phyloP scores from a whole-genome alignment of 2,329 filamentous ascomycete genomes.

The Passalora sequoiae region DNA sequence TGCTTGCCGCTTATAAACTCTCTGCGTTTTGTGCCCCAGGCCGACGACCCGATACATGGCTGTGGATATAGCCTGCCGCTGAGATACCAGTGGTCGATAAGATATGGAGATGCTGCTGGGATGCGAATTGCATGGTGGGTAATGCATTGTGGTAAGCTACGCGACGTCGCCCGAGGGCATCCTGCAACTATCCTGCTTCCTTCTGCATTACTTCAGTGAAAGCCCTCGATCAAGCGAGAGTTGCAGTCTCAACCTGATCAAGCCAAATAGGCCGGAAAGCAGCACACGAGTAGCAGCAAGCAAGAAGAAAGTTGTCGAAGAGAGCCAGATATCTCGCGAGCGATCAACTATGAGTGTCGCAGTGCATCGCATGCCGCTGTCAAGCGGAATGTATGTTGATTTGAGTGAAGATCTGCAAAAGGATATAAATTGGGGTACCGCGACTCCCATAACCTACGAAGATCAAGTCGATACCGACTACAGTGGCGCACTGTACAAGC shows the following conservation, averaged over 20 bases:
- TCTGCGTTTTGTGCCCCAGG: neutral
- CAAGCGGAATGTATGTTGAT: conserved; percentile 7
- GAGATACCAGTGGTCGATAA: neutral
- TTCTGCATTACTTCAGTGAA: neutral
- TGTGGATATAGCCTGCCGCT: neutral
- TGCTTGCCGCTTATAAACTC: conserved; percentile 2
- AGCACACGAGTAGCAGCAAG: too few relatives aligned
- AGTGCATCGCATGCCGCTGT: conserved; percentile 4
- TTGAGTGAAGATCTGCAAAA: conserved; percentile 3
- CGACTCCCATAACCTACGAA: conserved; percentile 16
- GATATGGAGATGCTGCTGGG: neutral
- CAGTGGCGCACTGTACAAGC: conserved; percentile 11
- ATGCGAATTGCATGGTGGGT: too few relatives aligned
- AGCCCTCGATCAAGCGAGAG: too few relatives aligned
- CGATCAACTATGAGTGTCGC: conserved; percentile 13
- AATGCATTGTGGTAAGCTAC: neutral
- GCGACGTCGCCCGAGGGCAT: neutral
- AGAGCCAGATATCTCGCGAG: too few relatives aligned
- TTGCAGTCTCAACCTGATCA: too few relatives aligned
- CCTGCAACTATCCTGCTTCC: neutral
- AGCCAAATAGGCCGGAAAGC: too few relatives aligned
- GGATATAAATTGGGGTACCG: conserved; percentile 20
- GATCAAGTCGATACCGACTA: conserved; percentile 17
- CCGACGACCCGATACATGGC: conserved; percentile 4
- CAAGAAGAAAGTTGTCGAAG: too few relatives aligned